Base-by-base conservation (phyloP, 108 stramenopile genomes). In the Skeletonema potamos region DNA sequence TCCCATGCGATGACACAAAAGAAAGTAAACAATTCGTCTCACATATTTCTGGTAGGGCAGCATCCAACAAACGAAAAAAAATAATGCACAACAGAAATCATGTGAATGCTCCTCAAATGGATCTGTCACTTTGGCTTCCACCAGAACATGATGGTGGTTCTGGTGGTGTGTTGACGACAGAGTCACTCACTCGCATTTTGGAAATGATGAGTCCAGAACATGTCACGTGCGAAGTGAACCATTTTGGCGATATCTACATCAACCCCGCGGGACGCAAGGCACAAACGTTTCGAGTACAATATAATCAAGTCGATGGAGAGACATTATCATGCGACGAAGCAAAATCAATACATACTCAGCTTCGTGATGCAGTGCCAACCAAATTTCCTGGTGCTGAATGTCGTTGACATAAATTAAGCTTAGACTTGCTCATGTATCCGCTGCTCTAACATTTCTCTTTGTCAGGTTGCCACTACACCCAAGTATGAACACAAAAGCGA, bases 361-460 rank as follows among this genome's bases (percentile, higher is more conserved):
- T 85, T 13, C 54, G 69, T 46, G 66, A 65, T 13, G 51, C 26
- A 3, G 72, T 85, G 28, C 76, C 82, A 54, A 22, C 4, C 4
- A 27, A 17, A 2, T 82, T 84, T 78, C 85, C 85, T 15, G 85
- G 82, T 44, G 74, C 73, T 13, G 65, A 76, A 68, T 79, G 82
- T 18, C 70, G 85, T 29, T 78, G 58, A 79, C 24, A 22, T 4
- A 48, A 3, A 48, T 39, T 39, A 1, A 39, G 15, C 12, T 39
- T n/a, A n/a, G n/a, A n/a, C n/a, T n/a, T n/a, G n/a, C n/a, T n/a
- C n/a, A n/a, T n/a, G n/a, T n/a, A n/a, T n/a, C n/a, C n/a, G n/a
- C n/a, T n/a, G n/a, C n/a, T n/a, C n/a, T n/a, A n/a, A n/a, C n/a
- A n/a, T n/a, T n/a, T n/a, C n/a, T n/a, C n/a, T n/a, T n/a, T n/a